Percentiles rank a stretch among this genome's conserved stretches.
phyloP scores from a whole-genome alignment of 495 filamentous ascomycete genomes.

The Cetradonia linearis region DNA sequence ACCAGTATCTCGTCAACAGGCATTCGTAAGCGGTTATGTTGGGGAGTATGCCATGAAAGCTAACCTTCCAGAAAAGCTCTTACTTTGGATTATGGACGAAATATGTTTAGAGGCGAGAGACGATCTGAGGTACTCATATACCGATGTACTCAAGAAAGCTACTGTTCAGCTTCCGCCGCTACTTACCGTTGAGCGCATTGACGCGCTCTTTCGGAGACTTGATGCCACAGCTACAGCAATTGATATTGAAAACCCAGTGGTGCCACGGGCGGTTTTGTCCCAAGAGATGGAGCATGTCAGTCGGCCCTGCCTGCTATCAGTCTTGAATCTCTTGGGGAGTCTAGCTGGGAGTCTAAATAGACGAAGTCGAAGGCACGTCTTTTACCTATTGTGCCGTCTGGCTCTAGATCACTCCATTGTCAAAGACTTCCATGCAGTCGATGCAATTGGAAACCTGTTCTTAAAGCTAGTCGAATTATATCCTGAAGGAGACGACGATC shows the following conservation, averaged over 20 bases:
- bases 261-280: slow-evolving; percentile 4
- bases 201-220: slow-evolving; percentile 20
- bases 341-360: slow-evolving; percentile 33
- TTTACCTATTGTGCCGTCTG: slow-evolving; percentile 39
- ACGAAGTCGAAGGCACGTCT: slow-evolving; percentile 9
- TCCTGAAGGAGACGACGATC: slow-evolving; percentile 26
- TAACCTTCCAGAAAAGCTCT: slow-evolving; percentile 57
- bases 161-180: slow-evolving; percentile 11
- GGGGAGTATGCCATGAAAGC: slow-evolving; percentile 46
- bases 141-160: slow-evolving; percentile 34
- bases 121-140: slow-evolving; percentile 56
- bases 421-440: slow-evolving; percentile 31
- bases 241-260: slow-evolving; percentile 12
- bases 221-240: slow-evolving; percentile 21
- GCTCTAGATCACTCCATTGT: slow-evolving; percentile 46
- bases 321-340: slow-evolving; percentile 31
- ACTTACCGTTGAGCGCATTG: slow-evolving; percentile 13
- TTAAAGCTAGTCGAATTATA: slow-evolving; percentile 33
- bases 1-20: slow-evolving; percentile 44
- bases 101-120: slow-evolving; percentile 50
- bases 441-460: slow-evolving; percentile 40
- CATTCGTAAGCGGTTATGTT: slow-evolving; percentile 59
- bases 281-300: slow-evolving; percentile 2
- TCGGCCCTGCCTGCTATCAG: slow-evolving; percentile 24
- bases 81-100: slow-evolving; percentile 64